Evolutionary conservation across 768 basidiomycete genomes (phyloP), one percentile per base, ranked within the genome.

Genomic region (Tephrocybe sp.): DNA sequence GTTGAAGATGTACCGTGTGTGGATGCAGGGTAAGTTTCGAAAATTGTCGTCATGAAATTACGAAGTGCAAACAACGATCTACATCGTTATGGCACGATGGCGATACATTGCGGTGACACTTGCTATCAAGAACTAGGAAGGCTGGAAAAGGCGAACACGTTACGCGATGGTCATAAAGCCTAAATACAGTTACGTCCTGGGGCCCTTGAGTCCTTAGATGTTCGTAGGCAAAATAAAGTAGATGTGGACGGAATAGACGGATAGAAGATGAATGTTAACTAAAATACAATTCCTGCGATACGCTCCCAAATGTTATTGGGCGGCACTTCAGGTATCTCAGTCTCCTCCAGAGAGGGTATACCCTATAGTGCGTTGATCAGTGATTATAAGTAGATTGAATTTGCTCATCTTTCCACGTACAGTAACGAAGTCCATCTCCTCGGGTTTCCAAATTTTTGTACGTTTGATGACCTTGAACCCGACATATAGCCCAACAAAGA

Each of bases 1-100:
- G 69, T 70, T 97, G 43, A 96, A 96, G 68, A 99, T 99, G 97
- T 98, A 96, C 64, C 76, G 97, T 38, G 88, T 94, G 0, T 96
- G 92, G 92, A 83, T 94, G 84, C 92, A 95, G 67, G 90, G 82
- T 0, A 87, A 86, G 62, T 92, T 92, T 61, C 72, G 74, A 51
- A 89, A 86, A 64, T 31, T 75, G 24, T 37, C 36, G 11, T 15
- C 42, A 21, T 38, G n/a, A 19, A 36, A 11, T 42, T 18, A 12
- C 9, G 9, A 16, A 11, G 3, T 34, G 13, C 13, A 34, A 12
- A 3, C 11, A 13, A 12, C 12, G 32, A 34, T 13, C 16, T 12
- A 16, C 13, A 16, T 34, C 12, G 12, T 11, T 34, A 12, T 13
- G 16, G 16, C 32, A 34, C 12, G 32, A 5, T 34, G 12, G 32